Conservation (phyloP, 345 rosid species). For the Aegle marmelos region DNA sequence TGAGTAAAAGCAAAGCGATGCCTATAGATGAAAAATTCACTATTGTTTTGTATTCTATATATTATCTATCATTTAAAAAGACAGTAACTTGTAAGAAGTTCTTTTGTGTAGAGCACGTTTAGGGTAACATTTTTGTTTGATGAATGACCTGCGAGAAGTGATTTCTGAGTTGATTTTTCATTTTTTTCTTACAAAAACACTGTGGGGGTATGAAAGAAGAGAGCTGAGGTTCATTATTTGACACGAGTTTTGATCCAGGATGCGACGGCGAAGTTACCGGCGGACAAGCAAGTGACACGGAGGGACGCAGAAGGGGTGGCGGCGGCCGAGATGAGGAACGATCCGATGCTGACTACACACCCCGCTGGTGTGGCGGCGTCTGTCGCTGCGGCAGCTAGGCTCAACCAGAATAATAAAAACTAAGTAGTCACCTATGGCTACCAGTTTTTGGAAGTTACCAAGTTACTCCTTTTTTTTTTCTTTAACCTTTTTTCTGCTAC, state of each 20-base stretch:
- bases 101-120: neutral
- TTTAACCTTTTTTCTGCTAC: neutral
- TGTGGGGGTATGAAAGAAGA: neutral
- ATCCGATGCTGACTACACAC: slow-evolving; percentile 61
- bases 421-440: neutral
- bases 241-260: slow-evolving; percentile 35
- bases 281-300: slow-evolving; percentile 59
- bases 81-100: neutral
- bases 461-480: no score
- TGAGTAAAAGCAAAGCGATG: neutral
- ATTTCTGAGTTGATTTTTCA: neutral
- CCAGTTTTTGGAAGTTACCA: neutral
- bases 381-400: slow-evolving; percentile 72
- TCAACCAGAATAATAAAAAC: slow-evolving; percentile 40
- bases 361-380: slow-evolving; percentile 82
- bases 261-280: slow-evolving; percentile 54
- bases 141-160: neutral
- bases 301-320: slow-evolving; percentile 80
- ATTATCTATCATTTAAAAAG: neutral
- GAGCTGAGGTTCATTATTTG: neutral
- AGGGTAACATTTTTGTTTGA: neutral
- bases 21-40: neutral
- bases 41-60: neutral
- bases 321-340: slow-evolving; percentile 79
- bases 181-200: neutral